Conservation (phyloP, 768 basidiomycete species). For the Kwoniella mangroviensis region DNA sequence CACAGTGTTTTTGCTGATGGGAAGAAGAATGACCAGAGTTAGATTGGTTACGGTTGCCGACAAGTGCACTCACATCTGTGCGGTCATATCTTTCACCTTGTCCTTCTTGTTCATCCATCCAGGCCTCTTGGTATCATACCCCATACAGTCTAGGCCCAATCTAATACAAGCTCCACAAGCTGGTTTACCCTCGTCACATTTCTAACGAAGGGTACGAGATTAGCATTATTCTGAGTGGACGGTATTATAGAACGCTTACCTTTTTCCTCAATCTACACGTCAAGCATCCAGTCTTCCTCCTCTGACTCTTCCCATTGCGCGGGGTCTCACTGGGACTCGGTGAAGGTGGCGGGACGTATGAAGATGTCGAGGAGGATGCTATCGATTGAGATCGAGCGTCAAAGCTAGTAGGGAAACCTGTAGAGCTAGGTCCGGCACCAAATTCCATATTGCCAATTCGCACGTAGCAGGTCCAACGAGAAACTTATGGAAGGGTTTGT, state of each 20-base stretch:
- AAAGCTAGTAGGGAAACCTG: background rate
- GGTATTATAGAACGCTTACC: background rate
- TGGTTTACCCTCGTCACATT: slow-evolving; percentile 34
- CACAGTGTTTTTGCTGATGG: slow-evolving; percentile 1
- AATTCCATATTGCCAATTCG: background rate
- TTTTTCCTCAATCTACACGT: slow-evolving; percentile 10
- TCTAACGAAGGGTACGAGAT: slow-evolving; percentile 2
- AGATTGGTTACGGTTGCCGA: no score
- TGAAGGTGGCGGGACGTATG: background rate
- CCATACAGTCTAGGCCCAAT: slow-evolving; percentile 32
- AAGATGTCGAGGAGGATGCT: background rate
- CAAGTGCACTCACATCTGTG: slow-evolving; percentile 25
- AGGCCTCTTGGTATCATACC: slow-evolving; percentile 29
- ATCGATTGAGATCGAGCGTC: background rate
- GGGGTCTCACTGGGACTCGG: slow-evolving; percentile 4
- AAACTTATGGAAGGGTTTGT: no score
- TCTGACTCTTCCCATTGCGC: background rate
- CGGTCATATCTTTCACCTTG: slow-evolving; percentile 51
- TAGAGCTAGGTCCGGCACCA: background rate
- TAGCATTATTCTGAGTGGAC: background rate
- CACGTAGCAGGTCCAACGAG: no score
- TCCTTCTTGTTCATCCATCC: slow-evolving; percentile 56
- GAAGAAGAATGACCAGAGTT: no score
- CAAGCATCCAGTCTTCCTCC: slow-evolving; percentile 5
- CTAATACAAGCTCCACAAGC: slow-evolving; percentile 21